Evolutionary conservation across 202 grass and related monocot genomes (phyloP).

Genomic region (Zizania palustris): DNA sequence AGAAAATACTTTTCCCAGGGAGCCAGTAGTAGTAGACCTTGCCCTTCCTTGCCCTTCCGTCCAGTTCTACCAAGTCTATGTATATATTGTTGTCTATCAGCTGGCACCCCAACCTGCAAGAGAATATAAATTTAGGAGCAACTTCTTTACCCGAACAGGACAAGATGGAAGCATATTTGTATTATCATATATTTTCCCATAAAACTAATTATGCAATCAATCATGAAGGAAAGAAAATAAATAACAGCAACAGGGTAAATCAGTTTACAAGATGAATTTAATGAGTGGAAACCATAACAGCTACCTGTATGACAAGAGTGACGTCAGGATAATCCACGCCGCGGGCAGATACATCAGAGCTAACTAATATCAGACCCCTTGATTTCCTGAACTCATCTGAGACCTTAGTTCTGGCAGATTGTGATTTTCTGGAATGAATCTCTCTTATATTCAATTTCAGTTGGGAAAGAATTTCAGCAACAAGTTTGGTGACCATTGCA

Average conservation of each 20-base stretch:
- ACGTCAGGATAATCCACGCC: slow-evolving; percentile 99
- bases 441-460: slow-evolving; percentile 83
- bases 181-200: neutral
- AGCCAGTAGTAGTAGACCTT: slow-evolving; percentile 78
- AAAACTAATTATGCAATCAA: slow-evolving; percentile 5
- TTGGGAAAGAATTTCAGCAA: slow-evolving; percentile 69
- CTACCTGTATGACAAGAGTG: slow-evolving; percentile 83
- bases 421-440: slow-evolving; percentile 90
- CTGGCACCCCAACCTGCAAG: slow-evolving; percentile 78
- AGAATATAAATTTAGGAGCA: slow-evolving; percentile 17
- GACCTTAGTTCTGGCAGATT: slow-evolving; percentile 80
- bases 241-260: slow-evolving; percentile 6
- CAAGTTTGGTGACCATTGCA: slow-evolving; percentile 88
- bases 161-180: neutral
- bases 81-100: slow-evolving; percentile 94
- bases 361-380: slow-evolving; percentile 88
- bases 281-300: neutral
- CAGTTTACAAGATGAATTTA: slow-evolving; percentile 6
- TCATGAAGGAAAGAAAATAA: slow-evolving; percentile 15
- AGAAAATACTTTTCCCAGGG: slow-evolving; percentile 88
- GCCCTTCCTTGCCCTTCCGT: slow-evolving; percentile 93
- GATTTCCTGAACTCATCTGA: slow-evolving; percentile 92
- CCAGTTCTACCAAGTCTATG: slow-evolving; percentile 96
- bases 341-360: slow-evolving; percentile 95
- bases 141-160: neutral